Percentiles rank a stretch among this genome's conserved stretches.
phyloP scores from a whole-genome alignment of 2,329 filamentous ascomycete species.

The Aspergillus neoniger region DNA sequence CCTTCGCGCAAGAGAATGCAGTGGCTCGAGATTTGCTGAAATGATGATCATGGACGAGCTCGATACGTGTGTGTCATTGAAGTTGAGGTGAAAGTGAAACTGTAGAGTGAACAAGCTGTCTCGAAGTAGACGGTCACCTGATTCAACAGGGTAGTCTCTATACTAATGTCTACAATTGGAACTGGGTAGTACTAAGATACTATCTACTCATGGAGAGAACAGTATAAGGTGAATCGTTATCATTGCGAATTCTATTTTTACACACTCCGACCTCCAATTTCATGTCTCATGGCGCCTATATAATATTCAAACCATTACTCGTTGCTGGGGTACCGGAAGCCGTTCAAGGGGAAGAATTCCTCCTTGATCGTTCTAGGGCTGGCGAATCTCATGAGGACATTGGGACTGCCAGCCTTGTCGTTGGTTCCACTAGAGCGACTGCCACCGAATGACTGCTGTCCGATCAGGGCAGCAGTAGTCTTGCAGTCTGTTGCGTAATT shows the following conservation, averaged over 20 bases:
- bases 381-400: slow-evolving; percentile 63
- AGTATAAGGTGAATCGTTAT: not conserved
- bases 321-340: slow-evolving; percentile 69
- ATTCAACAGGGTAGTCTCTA: no score
- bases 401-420: slow-evolving; percentile 68
- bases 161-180: no score
- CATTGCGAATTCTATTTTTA: not conserved
- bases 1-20: no score
- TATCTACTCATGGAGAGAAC: not conserved
- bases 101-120: no score
- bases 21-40: no score
- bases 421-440: slow-evolving; percentile 70
- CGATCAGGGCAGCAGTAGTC: slow-evolving; percentile 69
- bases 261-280: not conserved
- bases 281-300: not conserved
- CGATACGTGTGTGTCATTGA: no score
- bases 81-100: no score
- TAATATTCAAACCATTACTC: slow-evolving; percentile 14
- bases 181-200: no score
- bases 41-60: no score
- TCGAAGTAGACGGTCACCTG: no score
- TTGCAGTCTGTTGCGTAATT: slow-evolving; percentile 37
- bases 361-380: slow-evolving; percentile 69
- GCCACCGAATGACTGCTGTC: slow-evolving; percentile 72
- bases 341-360: slow-evolving; percentile 64